These are phyloP conservation scores for Aspergillus glaucus DNA, from an alignment of 2,329 filamentous ascomycete genomes.

Conservation along the genomic window DNA sequence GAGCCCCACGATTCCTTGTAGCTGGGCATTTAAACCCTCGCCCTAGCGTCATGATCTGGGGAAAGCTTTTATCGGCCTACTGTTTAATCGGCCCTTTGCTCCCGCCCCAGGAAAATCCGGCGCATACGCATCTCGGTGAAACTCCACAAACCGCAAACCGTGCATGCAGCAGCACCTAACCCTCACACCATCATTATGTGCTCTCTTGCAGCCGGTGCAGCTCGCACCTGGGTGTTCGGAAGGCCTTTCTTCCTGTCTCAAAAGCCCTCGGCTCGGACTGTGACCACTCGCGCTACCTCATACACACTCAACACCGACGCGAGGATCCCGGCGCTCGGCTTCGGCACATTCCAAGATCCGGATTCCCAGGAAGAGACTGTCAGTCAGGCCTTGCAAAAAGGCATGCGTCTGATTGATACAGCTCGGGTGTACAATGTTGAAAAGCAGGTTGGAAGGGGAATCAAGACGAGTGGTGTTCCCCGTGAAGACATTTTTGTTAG, in stretches of 20 bases:
- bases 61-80: no score
- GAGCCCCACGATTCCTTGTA: no score
- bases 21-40: no score
- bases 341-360: constrained; percentile 45
- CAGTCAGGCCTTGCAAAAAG: constrained; percentile 27
- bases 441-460: constrained; percentile 54
- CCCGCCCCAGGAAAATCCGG: no score
- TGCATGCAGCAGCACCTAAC: no score
- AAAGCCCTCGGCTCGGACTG: background rate
- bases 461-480: constrained; percentile 57
- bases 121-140: no score
- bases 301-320: constrained; percentile 52
- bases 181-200: background rate
- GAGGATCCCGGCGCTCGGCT: constrained; percentile 52
- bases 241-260: background rate
- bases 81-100: no score
- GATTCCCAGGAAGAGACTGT: constrained; percentile 40
- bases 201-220: background rate
- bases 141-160: no score
- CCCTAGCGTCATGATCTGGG: no score
- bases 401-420: constrained; percentile 34
- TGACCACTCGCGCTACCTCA: background rate
- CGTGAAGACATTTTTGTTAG: constrained; percentile 39
- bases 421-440: constrained; percentile 42
- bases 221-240: background rate